phyloP scores from a whole-genome alignment of 768 basidiomycete species.

The Termitomyces sp. region DNA sequence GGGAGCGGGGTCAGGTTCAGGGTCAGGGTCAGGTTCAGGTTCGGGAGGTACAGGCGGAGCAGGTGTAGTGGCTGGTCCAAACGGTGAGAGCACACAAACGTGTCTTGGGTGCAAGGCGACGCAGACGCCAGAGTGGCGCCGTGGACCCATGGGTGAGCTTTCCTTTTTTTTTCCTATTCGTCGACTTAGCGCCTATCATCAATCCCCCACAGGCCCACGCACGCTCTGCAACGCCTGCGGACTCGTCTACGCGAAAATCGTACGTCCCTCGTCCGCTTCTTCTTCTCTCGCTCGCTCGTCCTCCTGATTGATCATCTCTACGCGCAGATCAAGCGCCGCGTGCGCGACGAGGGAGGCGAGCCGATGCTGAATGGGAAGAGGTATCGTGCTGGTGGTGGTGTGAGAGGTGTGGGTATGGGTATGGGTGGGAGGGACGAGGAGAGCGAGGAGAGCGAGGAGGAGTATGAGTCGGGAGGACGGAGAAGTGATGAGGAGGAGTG shows the following conservation, averaged over 20 bases:
- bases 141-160: slow-evolving; percentile 72
- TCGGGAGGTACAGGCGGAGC: not conserved
- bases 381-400: not conserved
- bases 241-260: slow-evolving; percentile 83
- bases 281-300: not conserved
- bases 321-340: slow-evolving; percentile 15
- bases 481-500: slow-evolving; percentile 7
- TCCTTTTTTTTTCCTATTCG: not conserved
- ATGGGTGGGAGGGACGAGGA: not conserved
- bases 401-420: not conserved
- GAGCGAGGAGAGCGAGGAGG: slow-evolving; percentile 8
- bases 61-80: not conserved
- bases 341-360: slow-evolving; percentile 8
- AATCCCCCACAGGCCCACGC: slow-evolving; percentile 54
- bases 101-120: slow-evolving; percentile 83
- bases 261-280: slow-evolving; percentile 20
- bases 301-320: not conserved
- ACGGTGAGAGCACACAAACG: slow-evolving; percentile 40
- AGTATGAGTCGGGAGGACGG: slow-evolving; percentile 2
- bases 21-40: not conserved
- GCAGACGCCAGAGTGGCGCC: slow-evolving; percentile 83
- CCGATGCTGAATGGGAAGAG: not conserved
- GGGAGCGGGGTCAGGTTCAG: not conserved
- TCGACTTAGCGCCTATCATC: no score
- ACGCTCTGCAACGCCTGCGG: slow-evolving; percentile 86